Percentiles rank a stretch among this genome's conserved stretches.
These are phyloP conservation scores for Colletotrichum plurivorum DNA, from an alignment of 2,329 filamentous ascomycete species.

Conservation along the genomic window DNA sequence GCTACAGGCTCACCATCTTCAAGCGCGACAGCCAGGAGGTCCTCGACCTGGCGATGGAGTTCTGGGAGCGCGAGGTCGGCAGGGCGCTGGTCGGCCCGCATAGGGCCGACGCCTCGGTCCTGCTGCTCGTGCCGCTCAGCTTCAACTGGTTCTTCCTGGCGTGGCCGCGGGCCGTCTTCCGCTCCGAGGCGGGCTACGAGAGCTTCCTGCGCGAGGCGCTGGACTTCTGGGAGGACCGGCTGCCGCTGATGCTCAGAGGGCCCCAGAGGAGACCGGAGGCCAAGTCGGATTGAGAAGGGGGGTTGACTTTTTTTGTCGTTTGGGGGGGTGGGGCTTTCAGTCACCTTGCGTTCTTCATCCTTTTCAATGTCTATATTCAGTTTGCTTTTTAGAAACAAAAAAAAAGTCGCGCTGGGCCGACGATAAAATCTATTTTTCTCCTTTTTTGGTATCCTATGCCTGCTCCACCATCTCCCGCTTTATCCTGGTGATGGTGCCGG, in stretches of 20 bases:
- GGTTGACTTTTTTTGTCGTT: no score
- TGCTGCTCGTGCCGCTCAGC: not conserved
- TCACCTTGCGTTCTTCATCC: no score
- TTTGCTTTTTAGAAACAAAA: not conserved
- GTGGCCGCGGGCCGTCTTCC: not conserved
- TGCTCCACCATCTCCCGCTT: conserved; percentile 72
- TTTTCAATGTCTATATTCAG: no score
- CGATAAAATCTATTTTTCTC: conserved; percentile 15
- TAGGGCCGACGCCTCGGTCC: not conserved
- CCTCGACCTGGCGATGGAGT: not conserved
- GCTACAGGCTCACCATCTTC: not conserved
- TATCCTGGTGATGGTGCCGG: conserved; percentile 75
- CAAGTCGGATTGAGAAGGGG: not conserved
- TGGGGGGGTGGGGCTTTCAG: no score
- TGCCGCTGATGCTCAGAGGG: not conserved
- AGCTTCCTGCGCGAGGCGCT: not conserved
- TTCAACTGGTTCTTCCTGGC: not conserved
- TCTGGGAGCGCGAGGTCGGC: not conserved
- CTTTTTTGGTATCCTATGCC: conserved; percentile 46
- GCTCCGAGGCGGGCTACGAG: not conserved
- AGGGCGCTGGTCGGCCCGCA: not conserved
- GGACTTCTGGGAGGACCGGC: not conserved
- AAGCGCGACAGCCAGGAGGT: not conserved
- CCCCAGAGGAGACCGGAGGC: not conserved
- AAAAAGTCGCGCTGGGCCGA: not conserved